Evolutionary conservation across 1,284 basidiomycete species (phyloP).

Genomic region (Bjerkandera adusta): DNA sequence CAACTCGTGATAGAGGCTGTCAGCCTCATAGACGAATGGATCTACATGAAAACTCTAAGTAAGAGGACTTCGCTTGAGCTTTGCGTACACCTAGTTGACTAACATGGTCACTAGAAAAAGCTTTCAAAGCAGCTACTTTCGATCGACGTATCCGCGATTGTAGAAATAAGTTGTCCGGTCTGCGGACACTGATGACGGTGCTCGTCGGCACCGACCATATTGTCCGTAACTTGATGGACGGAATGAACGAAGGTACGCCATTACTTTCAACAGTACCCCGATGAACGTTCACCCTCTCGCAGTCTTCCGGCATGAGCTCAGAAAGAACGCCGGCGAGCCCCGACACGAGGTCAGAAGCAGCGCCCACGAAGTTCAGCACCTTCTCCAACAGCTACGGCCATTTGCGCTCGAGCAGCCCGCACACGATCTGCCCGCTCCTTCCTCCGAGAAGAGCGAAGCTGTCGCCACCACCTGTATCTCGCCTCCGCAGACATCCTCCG

Average conservation of each 20-base stretch:
- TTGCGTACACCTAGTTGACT: background rate
- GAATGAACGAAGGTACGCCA: background rate
- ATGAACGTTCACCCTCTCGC: too few relatives aligned
- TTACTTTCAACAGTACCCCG: too few relatives aligned
- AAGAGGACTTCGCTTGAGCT: background rate
- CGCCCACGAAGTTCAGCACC: conserved; percentile 1
- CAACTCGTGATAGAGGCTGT: background rate
- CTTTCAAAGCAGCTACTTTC: background rate
- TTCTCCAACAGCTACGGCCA: background rate
- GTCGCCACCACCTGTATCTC: background rate
- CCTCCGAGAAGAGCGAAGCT: too few relatives aligned
- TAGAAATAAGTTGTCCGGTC: background rate
- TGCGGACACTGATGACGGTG: conserved; percentile 1
- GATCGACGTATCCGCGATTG: background rate
- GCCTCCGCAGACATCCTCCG: background rate
- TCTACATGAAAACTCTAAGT: background rate
- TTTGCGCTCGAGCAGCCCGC: too few relatives aligned
- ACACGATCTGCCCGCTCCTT: background rate
- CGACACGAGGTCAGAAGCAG: background rate
- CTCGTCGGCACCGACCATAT: background rate
- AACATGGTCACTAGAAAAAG: background rate
- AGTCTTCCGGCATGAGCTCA: too few relatives aligned
- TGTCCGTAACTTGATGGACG: too few relatives aligned
- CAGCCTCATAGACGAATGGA: background rate
- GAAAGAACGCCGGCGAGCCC: too few relatives aligned